Conservation (phyloP, 257 asterid species). For the Solanum habrochaites region DNA sequence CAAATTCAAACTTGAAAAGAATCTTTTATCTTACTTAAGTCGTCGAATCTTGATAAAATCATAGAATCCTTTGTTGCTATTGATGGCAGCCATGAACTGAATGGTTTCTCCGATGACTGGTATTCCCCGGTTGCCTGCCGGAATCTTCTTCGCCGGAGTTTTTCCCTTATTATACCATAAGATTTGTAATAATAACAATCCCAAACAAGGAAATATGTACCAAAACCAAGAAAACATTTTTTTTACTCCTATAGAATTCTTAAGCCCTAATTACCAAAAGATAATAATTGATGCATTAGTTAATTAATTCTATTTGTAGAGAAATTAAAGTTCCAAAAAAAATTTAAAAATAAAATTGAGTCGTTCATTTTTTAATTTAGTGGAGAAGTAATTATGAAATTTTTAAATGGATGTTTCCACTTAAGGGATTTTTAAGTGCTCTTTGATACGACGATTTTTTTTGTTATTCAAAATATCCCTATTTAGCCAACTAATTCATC, state of each 20-base stretch:
- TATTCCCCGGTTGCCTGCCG: background rate
- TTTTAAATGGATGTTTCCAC: slow-evolving; percentile 1
- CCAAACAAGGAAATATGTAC: background rate
- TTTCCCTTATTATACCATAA: background rate
- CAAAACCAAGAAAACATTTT: background rate
- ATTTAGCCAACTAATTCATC: background rate
- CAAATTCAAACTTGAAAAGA: background rate
- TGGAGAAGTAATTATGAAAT: background rate
- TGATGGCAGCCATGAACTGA: background rate
- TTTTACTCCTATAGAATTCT: background rate
- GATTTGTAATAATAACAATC: background rate
- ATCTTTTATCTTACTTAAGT: background rate
- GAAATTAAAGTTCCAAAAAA: background rate
- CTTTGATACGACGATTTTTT: background rate
- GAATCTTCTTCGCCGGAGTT: background rate
- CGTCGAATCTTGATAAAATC: background rate
- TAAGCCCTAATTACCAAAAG: background rate
- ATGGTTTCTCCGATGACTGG: background rate
- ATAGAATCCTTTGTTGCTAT: background rate
- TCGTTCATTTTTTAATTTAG: background rate
- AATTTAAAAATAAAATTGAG: background rate
- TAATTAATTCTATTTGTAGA: background rate
- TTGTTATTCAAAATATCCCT: background rate
- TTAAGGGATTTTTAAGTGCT: background rate
- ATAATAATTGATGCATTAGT: background rate